A percentile compares a stretch with the other conserved stretches of the same genome.
These are phyloP conservation scores for Tubosaeta sp. DNA, from an alignment of 768 basidiomycete genomes.

Conservation along the genomic window DNA sequence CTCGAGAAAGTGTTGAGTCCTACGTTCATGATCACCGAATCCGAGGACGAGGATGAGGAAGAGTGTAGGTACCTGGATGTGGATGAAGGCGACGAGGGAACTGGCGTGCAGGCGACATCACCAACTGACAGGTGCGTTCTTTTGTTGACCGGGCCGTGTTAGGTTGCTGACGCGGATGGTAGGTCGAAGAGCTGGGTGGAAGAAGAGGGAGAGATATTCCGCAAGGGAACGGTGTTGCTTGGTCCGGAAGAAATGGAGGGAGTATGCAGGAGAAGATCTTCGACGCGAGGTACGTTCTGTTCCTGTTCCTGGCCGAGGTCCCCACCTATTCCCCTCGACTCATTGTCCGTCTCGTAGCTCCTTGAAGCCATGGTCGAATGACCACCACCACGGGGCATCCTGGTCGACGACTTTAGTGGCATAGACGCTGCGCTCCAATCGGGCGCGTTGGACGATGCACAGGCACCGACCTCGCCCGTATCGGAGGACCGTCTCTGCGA, in stretches of 20 bases:
- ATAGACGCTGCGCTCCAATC: slow-evolving; percentile 30
- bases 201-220: slow-evolving; percentile 95
- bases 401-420: slow-evolving; percentile 53
- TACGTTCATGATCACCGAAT: slow-evolving; percentile 48
- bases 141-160: not conserved
- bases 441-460: slow-evolving; percentile 14
- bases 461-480: slow-evolving; percentile 9
- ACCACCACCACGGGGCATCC: slow-evolving; percentile 68
- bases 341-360: slow-evolving; percentile 44
- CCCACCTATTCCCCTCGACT: not conserved
- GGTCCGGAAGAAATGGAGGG: slow-evolving; percentile 85
- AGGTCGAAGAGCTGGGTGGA: slow-evolving; percentile 81
- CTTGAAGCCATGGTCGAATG: slow-evolving; percentile 85
- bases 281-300: slow-evolving; percentile 58
- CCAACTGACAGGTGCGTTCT: slow-evolving; percentile 45
- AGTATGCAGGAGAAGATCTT: slow-evolving; percentile 85
- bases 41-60: slow-evolving; percentile 50
- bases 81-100: slow-evolving; percentile 33
- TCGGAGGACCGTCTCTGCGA: slow-evolving; percentile 15
- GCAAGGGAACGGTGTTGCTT: slow-evolving; percentile 79
- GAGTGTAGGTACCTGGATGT: slow-evolving; percentile 31
- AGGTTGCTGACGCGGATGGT: not conserved
- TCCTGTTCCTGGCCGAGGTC: not conserved
- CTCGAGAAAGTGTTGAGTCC: slow-evolving; percentile 73
- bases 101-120: slow-evolving; percentile 24